Percentiles rank a stretch among this genome's conserved stretches.
Evolutionary conservation across 2,329 filamentous ascomycete genomes (phyloP).

Genomic region (Cordyceps militaris): DNA sequence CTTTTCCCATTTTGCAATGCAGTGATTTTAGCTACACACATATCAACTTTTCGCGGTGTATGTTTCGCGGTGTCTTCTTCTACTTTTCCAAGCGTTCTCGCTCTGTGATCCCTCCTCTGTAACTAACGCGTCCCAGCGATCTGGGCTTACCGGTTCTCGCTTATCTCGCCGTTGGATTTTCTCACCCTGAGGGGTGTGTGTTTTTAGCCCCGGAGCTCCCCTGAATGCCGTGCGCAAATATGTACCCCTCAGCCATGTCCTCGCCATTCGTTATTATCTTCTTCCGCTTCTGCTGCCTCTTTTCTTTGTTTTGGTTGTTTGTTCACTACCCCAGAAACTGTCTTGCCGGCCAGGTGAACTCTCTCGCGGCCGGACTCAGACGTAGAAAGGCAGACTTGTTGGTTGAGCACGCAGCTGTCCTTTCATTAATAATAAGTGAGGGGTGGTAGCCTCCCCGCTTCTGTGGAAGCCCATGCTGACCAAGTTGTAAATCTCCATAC

Average conservation of each 20-base stretch:
- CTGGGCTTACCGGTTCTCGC: conserved; percentile 26
- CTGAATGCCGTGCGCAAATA: no score
- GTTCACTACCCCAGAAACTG: no score
- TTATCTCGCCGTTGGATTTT: conserved; percentile 20
- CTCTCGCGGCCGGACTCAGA: no score
- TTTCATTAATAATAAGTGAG: neutral
- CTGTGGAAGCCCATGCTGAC: neutral
- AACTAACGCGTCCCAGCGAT: conserved; percentile 22
- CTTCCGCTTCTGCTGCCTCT: neutral
- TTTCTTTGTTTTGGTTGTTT: neutral
- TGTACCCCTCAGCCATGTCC: neutral
- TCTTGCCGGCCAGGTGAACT: no score
- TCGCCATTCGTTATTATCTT: neutral
- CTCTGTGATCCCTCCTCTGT: neutral
- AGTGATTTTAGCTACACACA: no score
- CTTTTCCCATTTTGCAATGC: no score
- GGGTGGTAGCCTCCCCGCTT: neutral
- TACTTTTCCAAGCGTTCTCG: neutral
- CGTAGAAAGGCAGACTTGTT: no score
- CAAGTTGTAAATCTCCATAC: no score
- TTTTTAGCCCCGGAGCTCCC: neutral
- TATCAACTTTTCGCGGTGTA: no score
- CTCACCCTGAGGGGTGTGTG: neutral
- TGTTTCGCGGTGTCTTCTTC: no score
- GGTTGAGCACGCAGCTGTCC: neutral